phyloP scores from a whole-genome alignment of 2,329 filamentous ascomycete species.

The Macrophomina pseudophaseolina region DNA sequence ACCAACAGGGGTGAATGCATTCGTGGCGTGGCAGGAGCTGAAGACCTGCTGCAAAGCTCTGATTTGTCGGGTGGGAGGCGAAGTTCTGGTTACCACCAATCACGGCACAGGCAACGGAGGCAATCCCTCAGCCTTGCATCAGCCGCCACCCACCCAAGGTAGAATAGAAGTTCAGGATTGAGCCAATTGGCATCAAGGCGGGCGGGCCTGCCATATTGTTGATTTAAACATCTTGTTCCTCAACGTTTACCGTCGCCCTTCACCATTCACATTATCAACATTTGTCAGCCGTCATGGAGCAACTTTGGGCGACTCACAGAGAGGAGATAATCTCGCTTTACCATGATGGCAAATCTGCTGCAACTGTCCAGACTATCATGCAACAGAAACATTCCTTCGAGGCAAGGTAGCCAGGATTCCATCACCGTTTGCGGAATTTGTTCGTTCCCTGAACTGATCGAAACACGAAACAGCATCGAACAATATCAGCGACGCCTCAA shows the following conservation, averaged over 20 bases:
- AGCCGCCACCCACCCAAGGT: background rate
- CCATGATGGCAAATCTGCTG: background rate
- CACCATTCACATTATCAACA: constrained; percentile 24
- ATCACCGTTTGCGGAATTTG: too few relatives aligned
- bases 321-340: background rate
- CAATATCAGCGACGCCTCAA: background rate
- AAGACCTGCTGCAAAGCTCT: background rate
- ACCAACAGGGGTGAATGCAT: background rate
- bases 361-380: background rate
- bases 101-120: background rate
- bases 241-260: background rate
- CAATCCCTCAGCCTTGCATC: background rate
- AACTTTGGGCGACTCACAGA: background rate
- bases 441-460: too few relatives aligned
- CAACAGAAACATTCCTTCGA: background rate
- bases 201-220: background rate
- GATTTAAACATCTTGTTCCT: background rate
- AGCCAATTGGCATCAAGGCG: background rate
- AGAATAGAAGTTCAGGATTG: background rate
- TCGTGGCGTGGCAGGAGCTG: background rate
- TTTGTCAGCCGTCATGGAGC: background rate
- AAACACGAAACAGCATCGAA: background rate
- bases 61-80: background rate
- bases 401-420: background rate
- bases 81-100: background rate